phyloP scores from a whole-genome alignment of 495 filamentous ascomycete genomes.

The Aspergillus egyptiacus region DNA sequence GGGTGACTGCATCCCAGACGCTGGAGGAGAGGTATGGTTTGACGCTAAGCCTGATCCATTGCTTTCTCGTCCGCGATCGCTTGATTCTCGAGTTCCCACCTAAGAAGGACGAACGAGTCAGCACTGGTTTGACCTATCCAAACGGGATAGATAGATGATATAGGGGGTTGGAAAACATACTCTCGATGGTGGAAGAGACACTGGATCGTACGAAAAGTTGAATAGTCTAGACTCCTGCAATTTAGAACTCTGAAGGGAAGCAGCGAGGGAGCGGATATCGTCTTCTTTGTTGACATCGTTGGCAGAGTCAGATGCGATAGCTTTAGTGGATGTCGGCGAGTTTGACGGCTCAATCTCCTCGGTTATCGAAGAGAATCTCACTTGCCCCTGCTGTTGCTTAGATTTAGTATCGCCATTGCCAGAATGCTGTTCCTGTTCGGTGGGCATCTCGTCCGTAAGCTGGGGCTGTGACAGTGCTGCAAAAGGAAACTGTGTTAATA shows the following conservation, averaged over 20 bases:
- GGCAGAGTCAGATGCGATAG: slow-evolving; percentile 23
- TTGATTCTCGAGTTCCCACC: slow-evolving; percentile 46
- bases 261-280: slow-evolving; percentile 65
- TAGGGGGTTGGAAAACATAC: slow-evolving; percentile 47
- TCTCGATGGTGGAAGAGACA: slow-evolving; percentile 79
- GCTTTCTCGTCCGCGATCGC: slow-evolving; percentile 36
- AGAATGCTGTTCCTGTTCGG: slow-evolving; percentile 21
- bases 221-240: slow-evolving; percentile 77
- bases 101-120: slow-evolving; percentile 21
- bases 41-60: slow-evolving; percentile 37
- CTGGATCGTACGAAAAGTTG: slow-evolving; percentile 78
- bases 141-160: background rate
- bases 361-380: slow-evolving; percentile 76
- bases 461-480: slow-evolving; percentile 21
- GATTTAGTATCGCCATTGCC: slow-evolving; percentile 31
- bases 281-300: slow-evolving; percentile 46
- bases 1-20: slow-evolving; percentile 72
- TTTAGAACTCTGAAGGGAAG: slow-evolving; percentile 62
- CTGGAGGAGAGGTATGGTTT: slow-evolving; percentile 43
- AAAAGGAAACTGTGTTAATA: slow-evolving; percentile 17
- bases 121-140: slow-evolving; percentile 8
- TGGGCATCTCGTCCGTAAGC: slow-evolving; percentile 23
- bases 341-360: slow-evolving; percentile 65
- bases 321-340: slow-evolving; percentile 28
- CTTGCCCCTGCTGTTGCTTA: slow-evolving; percentile 41